These are phyloP conservation scores for Choanephora cucurbitarum DNA, from an alignment of 371 early-diverging fungal genomes.

Conservation along the genomic window DNA sequence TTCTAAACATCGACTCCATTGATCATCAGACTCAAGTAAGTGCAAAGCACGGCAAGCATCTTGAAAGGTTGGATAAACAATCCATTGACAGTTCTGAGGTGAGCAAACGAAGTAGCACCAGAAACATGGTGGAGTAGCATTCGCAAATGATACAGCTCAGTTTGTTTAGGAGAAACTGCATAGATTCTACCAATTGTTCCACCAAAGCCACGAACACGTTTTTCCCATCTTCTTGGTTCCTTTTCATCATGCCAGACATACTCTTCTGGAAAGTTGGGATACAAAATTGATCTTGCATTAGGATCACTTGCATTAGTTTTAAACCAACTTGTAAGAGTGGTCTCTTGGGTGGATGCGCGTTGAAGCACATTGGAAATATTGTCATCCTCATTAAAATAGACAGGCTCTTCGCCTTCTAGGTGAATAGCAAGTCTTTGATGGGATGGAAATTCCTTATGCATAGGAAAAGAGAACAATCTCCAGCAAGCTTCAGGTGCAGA, in stretches of 20 bases:
- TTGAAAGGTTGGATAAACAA: too few species aligned
- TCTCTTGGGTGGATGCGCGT: neutral
- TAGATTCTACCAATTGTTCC: too few species aligned
- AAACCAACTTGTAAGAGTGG: too few species aligned
- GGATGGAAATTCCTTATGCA: too few species aligned
- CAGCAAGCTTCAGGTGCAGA: too few species aligned
- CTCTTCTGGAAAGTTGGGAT: constrained; percentile 17
- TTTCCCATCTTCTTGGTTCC: constrained; percentile 3
- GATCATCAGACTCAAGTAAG: constrained; percentile 16
- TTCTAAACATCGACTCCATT: constrained; percentile 11
- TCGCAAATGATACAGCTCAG: constrained; percentile 23
- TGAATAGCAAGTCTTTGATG: too few species aligned
- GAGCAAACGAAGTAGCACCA: too few species aligned
- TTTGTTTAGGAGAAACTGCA: constrained; percentile 20
- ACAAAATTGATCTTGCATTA: constrained; percentile 13
- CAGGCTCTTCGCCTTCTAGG: too few species aligned
- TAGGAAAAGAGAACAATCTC: too few species aligned
- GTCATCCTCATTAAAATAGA: too few species aligned
- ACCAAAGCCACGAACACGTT: neutral
- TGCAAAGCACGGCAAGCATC: too few species aligned
- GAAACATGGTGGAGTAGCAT: constrained; percentile 12
- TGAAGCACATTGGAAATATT: neutral
- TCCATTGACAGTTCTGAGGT: too few species aligned
- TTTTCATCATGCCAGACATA: constrained; percentile 5
- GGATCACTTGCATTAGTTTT: neutral